phyloP scores from a whole-genome alignment of 495 filamentous ascomycete species.

The Talaromyces nanjingensis region DNA sequence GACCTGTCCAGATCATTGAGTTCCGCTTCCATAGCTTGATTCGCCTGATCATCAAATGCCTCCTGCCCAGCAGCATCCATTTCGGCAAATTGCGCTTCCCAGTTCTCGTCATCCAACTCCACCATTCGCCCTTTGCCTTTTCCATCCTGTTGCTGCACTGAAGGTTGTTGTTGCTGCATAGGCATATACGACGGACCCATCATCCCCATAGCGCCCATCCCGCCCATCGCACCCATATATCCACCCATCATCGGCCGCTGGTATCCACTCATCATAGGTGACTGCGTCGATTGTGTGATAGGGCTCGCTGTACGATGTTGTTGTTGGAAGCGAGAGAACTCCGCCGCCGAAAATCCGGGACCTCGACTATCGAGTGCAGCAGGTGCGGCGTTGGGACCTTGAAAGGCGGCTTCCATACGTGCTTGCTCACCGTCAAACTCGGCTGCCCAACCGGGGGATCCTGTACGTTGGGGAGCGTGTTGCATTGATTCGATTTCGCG shows the following conservation, averaged over 20 bases:
- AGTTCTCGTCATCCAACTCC: constrained; percentile 86
- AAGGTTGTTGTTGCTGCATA: constrained; percentile 44
- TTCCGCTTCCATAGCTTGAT: constrained; percentile 77
- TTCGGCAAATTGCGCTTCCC: constrained; percentile 92
- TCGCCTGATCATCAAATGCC: constrained; percentile 60
- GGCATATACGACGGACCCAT: constrained; percentile 28
- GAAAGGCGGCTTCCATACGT: constrained; percentile 75
- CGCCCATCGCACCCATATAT: constrained; percentile 42
- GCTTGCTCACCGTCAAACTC: constrained; percentile 67
- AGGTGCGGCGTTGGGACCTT: constrained; percentile 41
- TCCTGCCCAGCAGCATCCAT: constrained; percentile 67
- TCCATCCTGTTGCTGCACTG: constrained; percentile 38
- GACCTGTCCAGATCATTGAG: constrained; percentile 86
- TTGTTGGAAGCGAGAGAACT: constrained; percentile 80
- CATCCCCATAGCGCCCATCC: constrained; percentile 43
- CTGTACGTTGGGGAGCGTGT: constrained; percentile 47
- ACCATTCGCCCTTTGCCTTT: constrained; percentile 91
- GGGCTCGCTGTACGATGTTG: constrained; percentile 55
- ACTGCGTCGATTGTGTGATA: constrained; percentile 28
- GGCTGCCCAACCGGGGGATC: constrained; percentile 58
- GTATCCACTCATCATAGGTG: constrained; percentile 47
- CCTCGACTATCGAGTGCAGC: constrained; percentile 29
- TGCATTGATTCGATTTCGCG: constrained; percentile 56
- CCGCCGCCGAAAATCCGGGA: constrained; percentile 68
- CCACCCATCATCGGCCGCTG: constrained; percentile 57